Base-by-base conservation (phyloP, 2,329 filamentous ascomycete genomes). In the Chalaropsis thielavioides region DNA sequence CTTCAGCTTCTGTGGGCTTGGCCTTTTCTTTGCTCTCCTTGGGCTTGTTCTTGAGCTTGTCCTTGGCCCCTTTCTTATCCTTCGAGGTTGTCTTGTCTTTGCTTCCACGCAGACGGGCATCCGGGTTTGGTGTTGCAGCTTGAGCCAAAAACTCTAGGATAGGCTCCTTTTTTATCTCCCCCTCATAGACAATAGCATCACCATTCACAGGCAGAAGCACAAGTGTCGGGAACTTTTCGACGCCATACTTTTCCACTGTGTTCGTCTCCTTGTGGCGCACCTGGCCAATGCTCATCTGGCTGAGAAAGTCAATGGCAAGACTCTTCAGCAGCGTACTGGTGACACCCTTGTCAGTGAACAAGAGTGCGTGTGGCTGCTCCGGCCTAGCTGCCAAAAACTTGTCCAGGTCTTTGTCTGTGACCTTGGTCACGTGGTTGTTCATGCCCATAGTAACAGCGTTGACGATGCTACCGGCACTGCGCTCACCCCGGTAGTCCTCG, bases 301-400 rank as follows among this genome's bases (percentile, higher is more conserved):
- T 91, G 31, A 94, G 80, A 75, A 92, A 99, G 73, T 97, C 94
- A 70, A 96, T 90, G 6, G 94, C 92, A 64, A 97, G 75, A 67
- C 90, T 86, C 74, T 88, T 89, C 69, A 96, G 77, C 27, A 96
- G 79, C 11, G 91, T 84, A 72, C 89, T 92, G 0, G 89, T 92
- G 5, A 88, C 87, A 24, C 91, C 90, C 78, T 97, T 99, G 65
- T 96, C 89, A 1, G 89, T 95, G 75, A 99, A 97, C 2, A 99
- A 78, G 41, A 99, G 84, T 0, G 89, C 92, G 78, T 95, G 96
- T 61, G 91, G 83, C 13, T 80, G 82, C 22, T 88, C 83, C n/a
- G 61, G 35, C 67, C 85, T 86, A 56, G 83, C 81, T 66, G 82
- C 80, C 61, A 96, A 75, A 82, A 92, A 99, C 13, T 77, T 77